A percentile compares a stretch with the other conserved stretches of the same genome.
Conservation (phyloP, 2,329 filamentous ascomycete genomes). For the Colletotrichum sp. region DNA sequence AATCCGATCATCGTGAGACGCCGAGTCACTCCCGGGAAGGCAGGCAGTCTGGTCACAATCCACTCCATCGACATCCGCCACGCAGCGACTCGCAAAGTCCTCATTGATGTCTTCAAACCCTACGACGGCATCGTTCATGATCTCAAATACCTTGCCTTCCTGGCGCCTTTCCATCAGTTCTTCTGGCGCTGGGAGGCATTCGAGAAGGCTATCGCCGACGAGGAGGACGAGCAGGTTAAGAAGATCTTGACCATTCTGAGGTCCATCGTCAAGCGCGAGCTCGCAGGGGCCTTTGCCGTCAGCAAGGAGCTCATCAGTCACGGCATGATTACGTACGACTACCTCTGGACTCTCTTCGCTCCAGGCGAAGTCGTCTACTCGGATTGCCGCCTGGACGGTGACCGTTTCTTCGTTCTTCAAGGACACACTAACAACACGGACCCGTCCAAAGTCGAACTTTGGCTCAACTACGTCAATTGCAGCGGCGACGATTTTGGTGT, state of each 20-base stretch:
- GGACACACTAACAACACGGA: constrained; percentile 28
- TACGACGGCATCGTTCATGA: constrained; percentile 18
- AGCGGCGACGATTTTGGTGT: constrained; percentile 51
- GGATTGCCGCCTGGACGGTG: constrained; percentile 39
- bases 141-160: constrained; percentile 21
- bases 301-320: constrained; percentile 57
- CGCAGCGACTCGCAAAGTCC: constrained; percentile 22
- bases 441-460: constrained; percentile 40
- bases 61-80: constrained; percentile 26
- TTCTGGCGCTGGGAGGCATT: constrained; percentile 27
- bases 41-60: constrained; percentile 17
- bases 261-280: constrained; percentile 51
- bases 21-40: constrained; percentile 16
- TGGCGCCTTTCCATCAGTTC: constrained; percentile 26
- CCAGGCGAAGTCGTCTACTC: constrained; percentile 47
- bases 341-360: constrained; percentile 57
- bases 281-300: constrained; percentile 54
- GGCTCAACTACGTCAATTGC: constrained; percentile 49
- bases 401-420: constrained; percentile 38
- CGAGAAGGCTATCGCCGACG: constrained; percentile 21
- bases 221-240: constrained; percentile 17
- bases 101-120: constrained; percentile 24
- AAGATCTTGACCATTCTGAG: constrained; percentile 21
- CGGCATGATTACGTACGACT: constrained; percentile 55
- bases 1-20: constrained; percentile 24